Evolutionary conservation across 305 asterid species (phyloP).

Genomic region (Nicotiana rustica): DNA sequence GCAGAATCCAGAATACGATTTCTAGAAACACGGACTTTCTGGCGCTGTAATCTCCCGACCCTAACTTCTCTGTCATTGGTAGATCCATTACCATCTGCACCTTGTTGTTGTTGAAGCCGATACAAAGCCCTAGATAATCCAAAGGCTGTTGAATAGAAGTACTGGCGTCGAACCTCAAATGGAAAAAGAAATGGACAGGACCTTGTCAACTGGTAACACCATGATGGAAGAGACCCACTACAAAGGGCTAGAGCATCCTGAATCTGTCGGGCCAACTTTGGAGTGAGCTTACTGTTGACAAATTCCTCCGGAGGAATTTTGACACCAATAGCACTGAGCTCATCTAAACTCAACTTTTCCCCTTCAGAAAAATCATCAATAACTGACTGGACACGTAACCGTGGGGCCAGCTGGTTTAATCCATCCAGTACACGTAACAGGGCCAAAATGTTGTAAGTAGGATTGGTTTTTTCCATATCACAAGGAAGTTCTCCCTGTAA

Average conservation of each 20-base stretch:
- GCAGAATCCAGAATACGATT: constrained; percentile 96
- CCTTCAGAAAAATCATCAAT: constrained; percentile 84
- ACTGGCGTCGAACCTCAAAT: constrained; percentile 95
- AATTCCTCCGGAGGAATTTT: constrained; percentile 74
- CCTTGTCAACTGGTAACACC: constrained; percentile 98
- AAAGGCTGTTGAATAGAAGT: constrained; percentile 97
- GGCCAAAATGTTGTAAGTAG: constrained; percentile 87
- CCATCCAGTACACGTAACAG: constrained; percentile 95
- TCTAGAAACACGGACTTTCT: constrained; percentile 98
- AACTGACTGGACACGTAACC: constrained; percentile 65
- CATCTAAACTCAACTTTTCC: constrained; percentile 62
- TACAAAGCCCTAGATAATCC: constrained; percentile 93
- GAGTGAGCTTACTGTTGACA: constrained; percentile 85
- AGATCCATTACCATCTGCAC: constrained; percentile 89
- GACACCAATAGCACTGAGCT: constrained; percentile 53
- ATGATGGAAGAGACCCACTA: constrained; percentile 95
- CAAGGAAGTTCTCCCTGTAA: constrained; percentile 95
- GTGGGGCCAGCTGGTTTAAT: constrained; percentile 93
- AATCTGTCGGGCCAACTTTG: constrained; percentile 91
- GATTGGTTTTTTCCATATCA: constrained; percentile 86
- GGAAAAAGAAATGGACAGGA: constrained; percentile 98
- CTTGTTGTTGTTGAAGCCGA: constrained; percentile 99
- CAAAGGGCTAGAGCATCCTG: constrained; percentile 99
- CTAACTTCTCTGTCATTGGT: constrained; percentile 84
- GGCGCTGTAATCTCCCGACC: constrained; percentile 90